Percentiles rank a stretch among this genome's conserved stretches.
Evolutionary conservation across 768 basidiomycete genomes (phyloP).

Genomic region (Mycena rebaudengoi): DNA sequence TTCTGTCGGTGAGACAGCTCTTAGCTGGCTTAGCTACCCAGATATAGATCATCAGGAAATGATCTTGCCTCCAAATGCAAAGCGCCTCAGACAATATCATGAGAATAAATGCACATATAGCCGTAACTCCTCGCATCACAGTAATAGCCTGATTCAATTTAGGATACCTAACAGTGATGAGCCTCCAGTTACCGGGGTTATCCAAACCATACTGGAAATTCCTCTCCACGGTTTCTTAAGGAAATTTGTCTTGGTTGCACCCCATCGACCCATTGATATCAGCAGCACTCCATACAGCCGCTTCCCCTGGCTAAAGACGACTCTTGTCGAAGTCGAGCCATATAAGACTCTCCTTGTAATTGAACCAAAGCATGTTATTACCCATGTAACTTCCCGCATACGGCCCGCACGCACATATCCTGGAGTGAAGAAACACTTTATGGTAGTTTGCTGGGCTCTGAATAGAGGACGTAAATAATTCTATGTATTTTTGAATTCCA

Average conservation of each 20-base stretch:
- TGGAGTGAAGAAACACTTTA: slow-evolving; percentile 19
- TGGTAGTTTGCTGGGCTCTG: slow-evolving; percentile 31
- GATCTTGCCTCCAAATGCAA: slow-evolving; percentile 8
- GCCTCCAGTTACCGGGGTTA: background rate
- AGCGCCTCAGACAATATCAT: slow-evolving; percentile 1
- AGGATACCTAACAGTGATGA: background rate
- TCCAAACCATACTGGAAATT: background rate
- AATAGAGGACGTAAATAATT: slow-evolving; percentile 26
- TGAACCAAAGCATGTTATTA: slow-evolving; percentile 34
- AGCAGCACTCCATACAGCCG: slow-evolving; percentile 27
- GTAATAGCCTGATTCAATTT: slow-evolving; percentile 7
- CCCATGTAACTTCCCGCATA: slow-evolving; percentile 30
- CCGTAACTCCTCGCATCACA: background rate
- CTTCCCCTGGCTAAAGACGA: slow-evolving; percentile 23
- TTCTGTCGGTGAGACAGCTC: background rate
- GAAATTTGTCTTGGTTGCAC: background rate
- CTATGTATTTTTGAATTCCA: slow-evolving; percentile 3
- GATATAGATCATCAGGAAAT: background rate
- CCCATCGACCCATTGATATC: background rate
- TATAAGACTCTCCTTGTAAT: slow-evolving; percentile 27
- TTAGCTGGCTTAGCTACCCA: background rate
- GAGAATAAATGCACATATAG: slow-evolving; percentile 6
- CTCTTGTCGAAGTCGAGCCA: slow-evolving; percentile 24
- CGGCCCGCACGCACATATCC: slow-evolving; percentile 31
- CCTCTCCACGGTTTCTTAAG: background rate